Percentiles rank a stretch among this genome's conserved stretches.
These are phyloP conservation scores for Verticillium albo-atrum DNA, from an alignment of 2,329 filamentous ascomycete genomes.

Conservation along the genomic window DNA sequence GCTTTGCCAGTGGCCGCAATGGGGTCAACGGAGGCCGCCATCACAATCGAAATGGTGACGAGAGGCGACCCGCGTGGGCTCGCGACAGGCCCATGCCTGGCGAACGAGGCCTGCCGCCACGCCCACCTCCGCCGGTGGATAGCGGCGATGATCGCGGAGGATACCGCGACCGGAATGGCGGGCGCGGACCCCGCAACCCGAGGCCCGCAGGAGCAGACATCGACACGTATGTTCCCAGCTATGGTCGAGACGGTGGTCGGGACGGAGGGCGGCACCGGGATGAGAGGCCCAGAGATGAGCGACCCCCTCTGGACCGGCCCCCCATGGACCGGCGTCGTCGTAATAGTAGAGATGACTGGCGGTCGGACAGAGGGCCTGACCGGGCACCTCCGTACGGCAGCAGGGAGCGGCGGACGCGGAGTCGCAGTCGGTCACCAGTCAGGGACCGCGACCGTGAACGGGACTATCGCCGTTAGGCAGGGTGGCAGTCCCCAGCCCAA, in stretches of 20 bases:
- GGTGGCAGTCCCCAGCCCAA: background rate
- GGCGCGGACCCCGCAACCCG: constrained; percentile 17
- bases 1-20: constrained; percentile 31
- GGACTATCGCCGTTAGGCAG: constrained; percentile 16
- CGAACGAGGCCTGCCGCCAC: constrained; percentile 39
- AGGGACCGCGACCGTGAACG: constrained; percentile 32
- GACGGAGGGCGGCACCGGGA: constrained; percentile 22
- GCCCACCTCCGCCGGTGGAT: constrained; percentile 42
- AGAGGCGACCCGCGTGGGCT: constrained; percentile 50
- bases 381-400: background rate
- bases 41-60: constrained; percentile 31
- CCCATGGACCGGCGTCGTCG: constrained; percentile 13
- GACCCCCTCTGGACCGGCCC: constrained; percentile 10
- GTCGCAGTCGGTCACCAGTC: constrained; percentile 34
- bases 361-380: constrained; percentile 16
- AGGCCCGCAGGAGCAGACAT: constrained; percentile 30
- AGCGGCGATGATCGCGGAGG: constrained; percentile 32
- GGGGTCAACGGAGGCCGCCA: constrained; percentile 43
- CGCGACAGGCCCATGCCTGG: constrained; percentile 28
- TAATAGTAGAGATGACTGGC: constrained; percentile 20
- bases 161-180: constrained; percentile 26
- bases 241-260: constrained; percentile 28
- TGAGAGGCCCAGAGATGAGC: constrained; percentile 6
- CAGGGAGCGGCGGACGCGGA: constrained; percentile 32
- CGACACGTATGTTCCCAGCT: constrained; percentile 48